Percentiles rank a stretch among this genome's conserved stretches.
Evolutionary conservation across 768 basidiomycete species (phyloP).

Genomic region (Obba rivulosa): DNA sequence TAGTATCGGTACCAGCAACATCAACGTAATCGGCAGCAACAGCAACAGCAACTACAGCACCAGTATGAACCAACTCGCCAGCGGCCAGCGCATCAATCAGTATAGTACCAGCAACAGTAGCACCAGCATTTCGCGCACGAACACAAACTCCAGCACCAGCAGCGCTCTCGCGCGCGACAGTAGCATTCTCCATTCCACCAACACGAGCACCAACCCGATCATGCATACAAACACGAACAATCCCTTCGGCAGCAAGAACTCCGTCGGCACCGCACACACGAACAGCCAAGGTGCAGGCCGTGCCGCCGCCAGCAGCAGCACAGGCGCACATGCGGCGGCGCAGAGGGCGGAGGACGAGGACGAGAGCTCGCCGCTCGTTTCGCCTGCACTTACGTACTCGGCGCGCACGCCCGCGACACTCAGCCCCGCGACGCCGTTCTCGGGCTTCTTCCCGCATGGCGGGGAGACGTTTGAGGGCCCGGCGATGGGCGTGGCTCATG

Average conservation of each 20-base stretch:
- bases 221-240: constrained; percentile 10
- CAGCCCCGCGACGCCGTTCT: constrained; percentile 26
- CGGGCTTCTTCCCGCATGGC: constrained; percentile 18
- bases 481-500: not conserved
- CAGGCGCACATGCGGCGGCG: not conserved
- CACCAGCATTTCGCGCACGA: too few species aligned
- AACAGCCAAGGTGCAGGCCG: not conserved
- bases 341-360: constrained; percentile 13
- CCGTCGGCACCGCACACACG: constrained; percentile 1
- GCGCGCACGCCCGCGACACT: constrained; percentile 25
- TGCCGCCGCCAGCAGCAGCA: too few species aligned
- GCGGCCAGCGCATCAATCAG: not conserved
- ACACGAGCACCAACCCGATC: not conserved
- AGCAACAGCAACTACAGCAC: not conserved
- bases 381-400: constrained; percentile 26
- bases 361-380: constrained; percentile 20
- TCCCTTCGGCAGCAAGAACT: constrained; percentile 14
- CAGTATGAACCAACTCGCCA: not conserved
- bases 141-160: too few species aligned
- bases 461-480: constrained; percentile 20
- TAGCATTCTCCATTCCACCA: too few species aligned
- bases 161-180: too few species aligned
- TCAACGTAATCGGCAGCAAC: constrained; percentile 2
- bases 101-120: not conserved
- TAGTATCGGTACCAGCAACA: constrained; percentile 2